A percentile compares a stretch with the other conserved stretches of the same genome.
Conservation (phyloP, 176 grass and related monocot species). For the Bonia amplexicaulis region DNA sequence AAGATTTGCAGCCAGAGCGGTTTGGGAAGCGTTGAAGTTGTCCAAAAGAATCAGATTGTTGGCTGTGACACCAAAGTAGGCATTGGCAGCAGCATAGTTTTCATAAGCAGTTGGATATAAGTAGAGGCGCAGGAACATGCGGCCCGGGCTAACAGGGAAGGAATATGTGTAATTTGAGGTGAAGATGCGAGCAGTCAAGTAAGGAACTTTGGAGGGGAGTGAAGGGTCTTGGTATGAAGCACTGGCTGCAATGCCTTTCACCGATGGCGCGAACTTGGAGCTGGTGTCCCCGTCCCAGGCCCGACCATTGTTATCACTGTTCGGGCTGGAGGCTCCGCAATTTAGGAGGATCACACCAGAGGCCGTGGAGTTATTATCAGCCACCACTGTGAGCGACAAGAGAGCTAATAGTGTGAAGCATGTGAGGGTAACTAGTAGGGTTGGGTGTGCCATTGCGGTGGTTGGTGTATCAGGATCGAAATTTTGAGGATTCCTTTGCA, state of each 20-base stretch:
- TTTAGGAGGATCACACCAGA: conserved; percentile 31
- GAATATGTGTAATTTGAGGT: conserved; percentile 59
- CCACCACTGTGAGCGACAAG: neutral
- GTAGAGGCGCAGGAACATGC: conserved; percentile 69
- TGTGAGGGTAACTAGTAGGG: conserved; percentile 1
- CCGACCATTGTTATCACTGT: neutral
- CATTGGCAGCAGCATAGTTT: neutral
- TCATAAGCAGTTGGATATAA: conserved; percentile 52
- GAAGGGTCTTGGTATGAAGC: conserved; percentile 6
- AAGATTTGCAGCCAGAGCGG: neutral
- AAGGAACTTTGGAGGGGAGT: conserved; percentile 34
- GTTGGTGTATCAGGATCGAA: neutral
- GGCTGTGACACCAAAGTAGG: conserved; percentile 42
- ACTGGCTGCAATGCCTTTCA: neutral
- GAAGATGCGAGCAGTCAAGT: conserved; percentile 42
- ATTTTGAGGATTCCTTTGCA: neutral
- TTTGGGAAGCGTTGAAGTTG: conserved; percentile 53
- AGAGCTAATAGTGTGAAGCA: conserved; percentile 15
- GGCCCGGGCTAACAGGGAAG: conserved; percentile 43
- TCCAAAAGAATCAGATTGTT: conserved; percentile 32
- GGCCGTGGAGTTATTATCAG: conserved; percentile 15
- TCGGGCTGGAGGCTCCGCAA: conserved; percentile 35
- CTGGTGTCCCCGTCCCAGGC: conserved; percentile 38
- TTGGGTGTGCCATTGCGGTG: neutral
- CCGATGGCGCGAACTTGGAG: conserved; percentile 51